Evolutionary conservation across 768 basidiomycete species (phyloP).

Genomic region (Pleurotus ostreatus): DNA sequence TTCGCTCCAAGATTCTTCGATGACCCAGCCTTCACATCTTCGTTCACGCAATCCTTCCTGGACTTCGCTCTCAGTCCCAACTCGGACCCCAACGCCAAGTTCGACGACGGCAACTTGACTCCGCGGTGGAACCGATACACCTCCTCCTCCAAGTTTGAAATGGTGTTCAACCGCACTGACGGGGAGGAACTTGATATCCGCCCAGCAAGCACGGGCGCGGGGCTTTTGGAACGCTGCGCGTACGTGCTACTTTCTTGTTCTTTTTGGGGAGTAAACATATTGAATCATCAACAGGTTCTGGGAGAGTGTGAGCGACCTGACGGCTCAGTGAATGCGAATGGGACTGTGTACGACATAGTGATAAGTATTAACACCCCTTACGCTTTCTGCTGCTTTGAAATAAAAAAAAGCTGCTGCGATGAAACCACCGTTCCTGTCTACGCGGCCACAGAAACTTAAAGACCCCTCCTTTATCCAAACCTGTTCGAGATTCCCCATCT

Average conservation of each 20-base stretch:
- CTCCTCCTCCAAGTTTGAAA: slow-evolving; percentile 25
- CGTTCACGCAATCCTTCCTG: slow-evolving; percentile 34
- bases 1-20: slow-evolving; percentile 16
- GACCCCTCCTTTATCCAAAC: too few relatives aligned
- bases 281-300: neutral
- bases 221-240: slow-evolving; percentile 32
- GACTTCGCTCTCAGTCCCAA: slow-evolving; percentile 28
- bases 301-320: neutral
- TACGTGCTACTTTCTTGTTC: slow-evolving; percentile 11
- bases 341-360: too few relatives aligned
- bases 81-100: slow-evolving; percentile 24
- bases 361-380: too few relatives aligned
- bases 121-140: slow-evolving; percentile 32
- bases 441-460: too few relatives aligned
- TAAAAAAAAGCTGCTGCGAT: too few relatives aligned
- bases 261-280: neutral
- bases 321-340: neutral
- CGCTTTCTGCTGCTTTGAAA: too few relatives aligned
- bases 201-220: slow-evolving; percentile 22
- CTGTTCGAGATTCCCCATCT: too few relatives aligned
- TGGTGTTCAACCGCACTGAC: slow-evolving; percentile 42
- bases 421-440: too few relatives aligned
- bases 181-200: slow-evolving; percentile 25
- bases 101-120: slow-evolving; percentile 27
- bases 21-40: slow-evolving; percentile 30